Evolutionary conservation across 192 early-diverging fungal species (phyloP), one percentile per base, ranked within the genome.

Genomic region (Podila horticola): DNA sequence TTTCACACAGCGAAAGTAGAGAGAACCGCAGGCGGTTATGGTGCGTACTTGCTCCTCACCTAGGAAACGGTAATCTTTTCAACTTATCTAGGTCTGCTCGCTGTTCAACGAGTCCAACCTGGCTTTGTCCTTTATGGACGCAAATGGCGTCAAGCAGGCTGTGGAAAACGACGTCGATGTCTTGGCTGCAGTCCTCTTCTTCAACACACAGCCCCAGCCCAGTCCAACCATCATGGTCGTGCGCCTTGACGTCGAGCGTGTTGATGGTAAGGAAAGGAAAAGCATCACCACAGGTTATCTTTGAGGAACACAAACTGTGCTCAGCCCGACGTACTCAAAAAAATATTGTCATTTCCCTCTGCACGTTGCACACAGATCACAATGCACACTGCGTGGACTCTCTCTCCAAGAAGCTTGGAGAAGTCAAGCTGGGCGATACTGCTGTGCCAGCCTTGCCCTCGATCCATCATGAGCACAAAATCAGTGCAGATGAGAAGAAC

Each of bases 201-300:
- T 73, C 48, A 29, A 49, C 52, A 36, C 24, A 31, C 58, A 64
- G 34, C 45, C 67, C 29, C 66, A 81, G 31, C 66, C 71, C 5
- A 66, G 26, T 12, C 57, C 71, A 10, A 65, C 77, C 19, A 69
- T 64, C 24, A 28, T 81, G 65, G 60, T 79, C 26, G 30, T 79
- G 17, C 75, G 75, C 20, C 66, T 79, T 8, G 75, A 79, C 30
- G 75, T 72, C 15, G 75, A 79, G 41, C 41, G n/a, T 10, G 7
- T 36, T 17, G 55, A 49, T 20, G 38, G 33, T 28, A 58, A 59
- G 64, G 65, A 30, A 33, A 12, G 30, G 28, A 20, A 48, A 69
- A 12, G 19, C 19, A 57, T 34, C 34, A 22, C 30, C 22, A 19
- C 45, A 66, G 30, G 48, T n/a, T 48, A 33, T 48, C 29, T 26